A percentile compares a stretch with the other conserved stretches of the same genome.
Evolutionary conservation across 1,139 yeast genomes (phyloP).

Genomic region (Geotrichum reessii): DNA sequence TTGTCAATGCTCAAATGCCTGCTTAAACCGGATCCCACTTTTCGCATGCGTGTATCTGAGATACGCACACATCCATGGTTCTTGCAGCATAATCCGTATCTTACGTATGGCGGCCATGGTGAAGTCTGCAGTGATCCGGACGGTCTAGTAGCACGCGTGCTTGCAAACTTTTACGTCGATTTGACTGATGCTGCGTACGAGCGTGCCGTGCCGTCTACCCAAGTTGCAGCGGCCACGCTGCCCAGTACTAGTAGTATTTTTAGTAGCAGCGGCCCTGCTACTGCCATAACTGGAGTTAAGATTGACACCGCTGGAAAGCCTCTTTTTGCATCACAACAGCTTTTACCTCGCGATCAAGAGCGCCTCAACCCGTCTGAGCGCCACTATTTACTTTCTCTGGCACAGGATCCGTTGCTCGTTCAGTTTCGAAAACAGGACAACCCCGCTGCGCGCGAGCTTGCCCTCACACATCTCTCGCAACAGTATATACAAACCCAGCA

Average conservation of each 20-base stretch:
- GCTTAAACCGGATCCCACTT: constrained; percentile 43
- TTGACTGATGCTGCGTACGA: constrained; percentile 16
- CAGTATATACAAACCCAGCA: neutral
- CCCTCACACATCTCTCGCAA: constrained; percentile 29
- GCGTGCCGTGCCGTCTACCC: constrained; percentile 16
- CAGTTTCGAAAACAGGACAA: constrained; percentile 36
- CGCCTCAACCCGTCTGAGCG: constrained; percentile 28
- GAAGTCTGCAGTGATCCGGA: constrained; percentile 46
- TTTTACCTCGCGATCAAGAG: constrained; percentile 9
- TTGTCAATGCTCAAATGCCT: constrained; percentile 48
- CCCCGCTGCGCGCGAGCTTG: constrained; percentile 27
- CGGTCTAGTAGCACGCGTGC: constrained; percentile 46
- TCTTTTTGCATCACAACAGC: constrained; percentile 23
- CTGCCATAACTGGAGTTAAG: neutral
- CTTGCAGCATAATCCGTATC: constrained; percentile 39
- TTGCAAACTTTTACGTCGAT: constrained; percentile 36
- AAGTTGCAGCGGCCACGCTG: neutral
- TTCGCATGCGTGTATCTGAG: constrained; percentile 40
- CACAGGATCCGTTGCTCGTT: constrained; percentile 48
- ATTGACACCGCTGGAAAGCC: neutral
- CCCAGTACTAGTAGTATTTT: neutral
- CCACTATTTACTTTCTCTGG: constrained; percentile 34
- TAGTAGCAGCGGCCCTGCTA: neutral
- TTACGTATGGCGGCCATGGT: constrained; percentile 39
- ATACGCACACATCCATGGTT: constrained; percentile 52